Evolutionary conservation across 2,329 filamentous ascomycete species (phyloP).

Genomic region (Geosmithia flava): DNA sequence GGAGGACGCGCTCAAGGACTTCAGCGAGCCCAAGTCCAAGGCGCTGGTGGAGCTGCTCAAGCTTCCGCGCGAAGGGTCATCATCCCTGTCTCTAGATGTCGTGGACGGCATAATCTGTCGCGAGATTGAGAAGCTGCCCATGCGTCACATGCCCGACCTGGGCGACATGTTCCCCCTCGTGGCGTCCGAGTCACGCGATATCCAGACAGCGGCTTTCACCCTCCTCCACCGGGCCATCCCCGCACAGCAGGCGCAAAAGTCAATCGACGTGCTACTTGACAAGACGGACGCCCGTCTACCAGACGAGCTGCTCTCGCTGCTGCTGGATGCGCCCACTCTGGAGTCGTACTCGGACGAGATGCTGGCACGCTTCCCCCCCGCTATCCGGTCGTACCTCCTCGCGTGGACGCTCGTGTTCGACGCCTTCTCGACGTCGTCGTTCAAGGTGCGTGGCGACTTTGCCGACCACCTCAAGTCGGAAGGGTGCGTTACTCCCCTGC

Average conservation of each 20-base stretch:
- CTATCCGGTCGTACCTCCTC: slow-evolving; percentile 68
- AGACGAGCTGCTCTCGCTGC: slow-evolving; percentile 71
- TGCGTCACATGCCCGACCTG: slow-evolving; percentile 48
- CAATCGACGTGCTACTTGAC: slow-evolving; percentile 62
- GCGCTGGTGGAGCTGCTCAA: slow-evolving; percentile 54
- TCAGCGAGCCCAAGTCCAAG: slow-evolving; percentile 39
- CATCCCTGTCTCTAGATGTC: slow-evolving; percentile 60
- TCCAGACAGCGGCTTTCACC: slow-evolving; percentile 72
- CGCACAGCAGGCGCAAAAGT: slow-evolving; percentile 64
- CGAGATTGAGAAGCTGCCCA: slow-evolving; percentile 50
- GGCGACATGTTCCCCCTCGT: slow-evolving; percentile 64
- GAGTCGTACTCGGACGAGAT: slow-evolving; percentile 53
- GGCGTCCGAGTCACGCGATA: slow-evolving; percentile 58
- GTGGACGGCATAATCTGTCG: slow-evolving; percentile 65
- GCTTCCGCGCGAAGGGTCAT: slow-evolving; percentile 24
- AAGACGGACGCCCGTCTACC: slow-evolving; percentile 64
- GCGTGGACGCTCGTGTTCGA: slow-evolving; percentile 89
- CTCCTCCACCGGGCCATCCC: slow-evolving; percentile 75
- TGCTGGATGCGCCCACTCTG: slow-evolving; percentile 65
- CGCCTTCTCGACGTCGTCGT: slow-evolving; percentile 65
- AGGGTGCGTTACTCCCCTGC: slow-evolving; percentile 52
- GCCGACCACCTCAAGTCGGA: slow-evolving; percentile 65
- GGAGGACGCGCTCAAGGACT: slow-evolving; percentile 56
- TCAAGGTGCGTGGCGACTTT: slow-evolving; percentile 75
- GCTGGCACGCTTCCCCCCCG: slow-evolving; percentile 55